Evolutionary conservation across 2,329 filamentous ascomycete genomes (phyloP).

Genomic region (Huntiella decipiens): DNA sequence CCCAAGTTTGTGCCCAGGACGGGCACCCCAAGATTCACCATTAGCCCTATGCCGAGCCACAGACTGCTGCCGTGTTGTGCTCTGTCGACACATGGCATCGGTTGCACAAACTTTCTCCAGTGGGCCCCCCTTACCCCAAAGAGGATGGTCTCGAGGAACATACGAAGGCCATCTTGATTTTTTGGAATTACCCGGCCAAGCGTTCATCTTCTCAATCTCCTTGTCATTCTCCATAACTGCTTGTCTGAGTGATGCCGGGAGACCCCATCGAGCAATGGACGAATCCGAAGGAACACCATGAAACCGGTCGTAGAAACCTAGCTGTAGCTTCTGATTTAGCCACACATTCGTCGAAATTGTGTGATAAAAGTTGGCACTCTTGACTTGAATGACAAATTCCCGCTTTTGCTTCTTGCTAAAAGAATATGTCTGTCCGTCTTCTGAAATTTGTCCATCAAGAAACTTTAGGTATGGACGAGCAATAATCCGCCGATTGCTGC

Average conservation of each 20-base stretch:
- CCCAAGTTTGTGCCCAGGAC: slow-evolving; percentile 3
- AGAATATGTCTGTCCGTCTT: background rate
- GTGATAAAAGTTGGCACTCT: slow-evolving; percentile 1
- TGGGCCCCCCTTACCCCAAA: slow-evolving; percentile 7
- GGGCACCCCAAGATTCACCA: slow-evolving; percentile 4
- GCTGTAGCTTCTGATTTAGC: background rate
- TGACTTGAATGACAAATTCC: slow-evolving; percentile 1
- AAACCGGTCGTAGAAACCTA: background rate
- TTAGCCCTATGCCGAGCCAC: background rate
- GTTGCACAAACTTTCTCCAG: slow-evolving; percentile 5
- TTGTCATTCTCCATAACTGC: background rate
- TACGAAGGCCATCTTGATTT: slow-evolving; percentile 4
- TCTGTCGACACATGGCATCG: background rate
- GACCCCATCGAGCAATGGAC: background rate
- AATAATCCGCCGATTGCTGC: background rate
- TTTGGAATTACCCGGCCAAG: slow-evolving; percentile 1
- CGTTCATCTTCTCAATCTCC: background rate
- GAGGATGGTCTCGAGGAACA: slow-evolving; percentile 4
- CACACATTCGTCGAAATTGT: slow-evolving; percentile 1
- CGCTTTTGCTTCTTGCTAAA: background rate
- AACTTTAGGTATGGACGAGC: slow-evolving; percentile 1
- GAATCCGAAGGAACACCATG: background rate
- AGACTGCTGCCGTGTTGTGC: slow-evolving; percentile 5
- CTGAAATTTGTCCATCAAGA: slow-evolving; percentile 1
- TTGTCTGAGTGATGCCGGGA: background rate